Percentiles rank a stretch among this genome's conserved stretches.
These are phyloP conservation scores for Cladophialophora carrionii DNA, from an alignment of 2,329 filamentous ascomycete genomes.

Conservation along the genomic window DNA sequence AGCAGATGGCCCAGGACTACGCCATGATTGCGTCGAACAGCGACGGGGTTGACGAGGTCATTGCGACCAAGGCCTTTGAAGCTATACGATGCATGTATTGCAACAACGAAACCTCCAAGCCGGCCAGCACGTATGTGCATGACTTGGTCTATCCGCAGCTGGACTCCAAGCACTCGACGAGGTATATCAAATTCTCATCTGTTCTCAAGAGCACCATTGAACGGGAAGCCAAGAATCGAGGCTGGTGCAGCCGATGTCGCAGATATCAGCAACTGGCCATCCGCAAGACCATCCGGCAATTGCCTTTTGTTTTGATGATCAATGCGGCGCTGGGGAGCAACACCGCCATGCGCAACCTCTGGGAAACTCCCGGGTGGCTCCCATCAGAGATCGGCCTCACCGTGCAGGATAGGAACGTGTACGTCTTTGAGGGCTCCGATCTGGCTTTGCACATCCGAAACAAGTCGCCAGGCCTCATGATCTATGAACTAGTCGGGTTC, in stretches of 20 bases:
- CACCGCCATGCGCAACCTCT: constrained; percentile 73
- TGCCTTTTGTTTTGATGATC: constrained; percentile 84
- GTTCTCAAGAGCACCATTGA: constrained; percentile 92
- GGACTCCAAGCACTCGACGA: constrained; percentile 56
- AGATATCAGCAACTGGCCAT: constrained; percentile 87
- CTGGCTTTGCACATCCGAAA: constrained; percentile 77
- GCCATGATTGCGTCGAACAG: constrained; percentile 66
- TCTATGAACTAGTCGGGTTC: constrained; percentile 89
- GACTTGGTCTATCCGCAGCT: constrained; percentile 72
- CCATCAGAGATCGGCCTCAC: constrained; percentile 93
- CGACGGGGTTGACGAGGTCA: constrained; percentile 70
- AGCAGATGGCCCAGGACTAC: constrained; percentile 78
- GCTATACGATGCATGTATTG: constrained; percentile 83
- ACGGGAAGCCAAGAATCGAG: constrained; percentile 81
- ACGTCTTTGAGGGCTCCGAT: constrained; percentile 92
- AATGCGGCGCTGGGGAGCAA: constrained; percentile 75
- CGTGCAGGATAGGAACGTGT: constrained; percentile 86
- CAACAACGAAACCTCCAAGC: constrained; percentile 78
- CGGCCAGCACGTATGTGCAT: constrained; percentile 78
- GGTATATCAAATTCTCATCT: constrained; percentile 73
- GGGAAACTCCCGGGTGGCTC: constrained; percentile 87
- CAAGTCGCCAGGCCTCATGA: constrained; percentile 76
- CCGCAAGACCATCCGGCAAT: constrained; percentile 77
- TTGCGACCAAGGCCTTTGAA: constrained; percentile 50
- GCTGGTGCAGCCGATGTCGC: constrained; percentile 91